A percentile compares a stretch with the other conserved stretches of the same genome.
These are phyloP conservation scores for Ceratonia siliqua DNA, from an alignment of 306 rosid species.

Conservation along the genomic window DNA sequence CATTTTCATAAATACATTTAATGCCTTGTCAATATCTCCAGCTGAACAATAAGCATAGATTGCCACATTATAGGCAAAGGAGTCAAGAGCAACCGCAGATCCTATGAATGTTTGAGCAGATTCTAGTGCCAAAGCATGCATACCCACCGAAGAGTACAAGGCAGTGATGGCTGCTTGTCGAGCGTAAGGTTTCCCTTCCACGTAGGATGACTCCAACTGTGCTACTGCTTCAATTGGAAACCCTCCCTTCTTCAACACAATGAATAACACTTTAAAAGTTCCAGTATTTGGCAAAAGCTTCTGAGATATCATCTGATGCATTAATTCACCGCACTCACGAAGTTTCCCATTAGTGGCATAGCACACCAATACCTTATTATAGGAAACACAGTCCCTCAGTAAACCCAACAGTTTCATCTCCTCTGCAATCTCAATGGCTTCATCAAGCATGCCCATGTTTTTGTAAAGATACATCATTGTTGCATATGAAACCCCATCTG, in stretches of 20 bases:
- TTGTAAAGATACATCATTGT: slow-evolving; percentile 80
- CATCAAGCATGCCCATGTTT: slow-evolving; percentile 65
- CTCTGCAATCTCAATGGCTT: slow-evolving; percentile 79
- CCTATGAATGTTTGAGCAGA: slow-evolving; percentile 54
- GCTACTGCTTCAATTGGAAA: slow-evolving; percentile 66
- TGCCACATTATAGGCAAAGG: slow-evolving; percentile 64
- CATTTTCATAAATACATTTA: slow-evolving; percentile 80
- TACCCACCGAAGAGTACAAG: slow-evolving; percentile 70
- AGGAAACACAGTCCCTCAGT: slow-evolving; percentile 71
- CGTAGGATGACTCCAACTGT: slow-evolving; percentile 74
- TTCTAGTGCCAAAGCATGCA: slow-evolving; percentile 72
- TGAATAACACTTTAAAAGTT: slow-evolving; percentile 66
- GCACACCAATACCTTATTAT: slow-evolving; percentile 68
- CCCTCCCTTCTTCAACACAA: slow-evolving; percentile 74
- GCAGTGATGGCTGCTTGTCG: slow-evolving; percentile 62
- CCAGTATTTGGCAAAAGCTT: slow-evolving; percentile 67
- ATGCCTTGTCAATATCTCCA: slow-evolving; percentile 67
- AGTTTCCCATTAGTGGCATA: slow-evolving; percentile 66
- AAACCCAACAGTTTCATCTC: slow-evolving; percentile 81
- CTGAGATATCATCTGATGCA: slow-evolving; percentile 73
- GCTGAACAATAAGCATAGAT: slow-evolving; percentile 68
- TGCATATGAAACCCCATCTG: slow-evolving; percentile 65
- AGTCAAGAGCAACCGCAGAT: slow-evolving; percentile 61
- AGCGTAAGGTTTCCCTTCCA: slow-evolving; percentile 74
- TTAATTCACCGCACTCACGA: slow-evolving; percentile 69